Conservation (phyloP, 805 yeast species). For the Lachancea quebecensis region DNA sequence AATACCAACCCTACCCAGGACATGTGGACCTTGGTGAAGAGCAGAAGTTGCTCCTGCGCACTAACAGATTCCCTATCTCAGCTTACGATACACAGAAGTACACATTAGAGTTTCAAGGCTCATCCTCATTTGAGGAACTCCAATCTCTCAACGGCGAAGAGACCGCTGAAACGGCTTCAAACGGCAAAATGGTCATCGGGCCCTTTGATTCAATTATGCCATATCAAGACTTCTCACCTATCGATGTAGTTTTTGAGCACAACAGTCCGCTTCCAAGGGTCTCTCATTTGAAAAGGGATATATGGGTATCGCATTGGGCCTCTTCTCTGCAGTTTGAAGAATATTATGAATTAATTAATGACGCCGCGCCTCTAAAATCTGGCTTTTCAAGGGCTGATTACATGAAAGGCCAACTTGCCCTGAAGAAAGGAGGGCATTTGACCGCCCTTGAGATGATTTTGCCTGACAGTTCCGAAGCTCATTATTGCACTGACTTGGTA, state of each 20-base stretch:
- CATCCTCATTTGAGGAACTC: slow-evolving; percentile 17
- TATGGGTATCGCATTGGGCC: slow-evolving; percentile 89
- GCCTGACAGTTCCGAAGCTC: slow-evolving; percentile 47
- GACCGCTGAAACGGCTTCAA: slow-evolving; percentile 36
- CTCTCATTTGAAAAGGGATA: slow-evolving; percentile 54
- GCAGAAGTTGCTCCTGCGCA: slow-evolving; percentile 52
- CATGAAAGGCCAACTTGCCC: slow-evolving; percentile 47
- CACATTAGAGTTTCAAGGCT: slow-evolving; percentile 36
- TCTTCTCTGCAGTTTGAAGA: slow-evolving; percentile 71
- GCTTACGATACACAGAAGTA: slow-evolving; percentile 56
- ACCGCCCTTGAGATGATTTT: slow-evolving; percentile 53
- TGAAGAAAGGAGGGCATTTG: slow-evolving; percentile 51
- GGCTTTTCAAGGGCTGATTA: slow-evolving; percentile 81
- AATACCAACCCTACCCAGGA: slow-evolving; percentile 56
- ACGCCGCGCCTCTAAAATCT: slow-evolving; percentile 57
- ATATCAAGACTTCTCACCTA: slow-evolving; percentile 36
- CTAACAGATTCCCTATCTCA: slow-evolving; percentile 51
- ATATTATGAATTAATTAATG: slow-evolving; percentile 71
- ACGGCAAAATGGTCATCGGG: slow-evolving; percentile 45
- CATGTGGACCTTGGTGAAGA: slow-evolving; percentile 49
- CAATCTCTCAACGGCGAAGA: slow-evolving; percentile 16
- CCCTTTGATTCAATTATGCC: slow-evolving; percentile 45
- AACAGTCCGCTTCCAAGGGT: slow-evolving; percentile 60
- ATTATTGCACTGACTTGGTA: slow-evolving; percentile 80
- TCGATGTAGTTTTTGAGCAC: slow-evolving; percentile 56